Percentiles rank a stretch among this genome's conserved stretches.
Evolutionary conservation across 2,329 filamentous ascomycete species (phyloP).

Genomic region (Ramichloridium luteum): DNA sequence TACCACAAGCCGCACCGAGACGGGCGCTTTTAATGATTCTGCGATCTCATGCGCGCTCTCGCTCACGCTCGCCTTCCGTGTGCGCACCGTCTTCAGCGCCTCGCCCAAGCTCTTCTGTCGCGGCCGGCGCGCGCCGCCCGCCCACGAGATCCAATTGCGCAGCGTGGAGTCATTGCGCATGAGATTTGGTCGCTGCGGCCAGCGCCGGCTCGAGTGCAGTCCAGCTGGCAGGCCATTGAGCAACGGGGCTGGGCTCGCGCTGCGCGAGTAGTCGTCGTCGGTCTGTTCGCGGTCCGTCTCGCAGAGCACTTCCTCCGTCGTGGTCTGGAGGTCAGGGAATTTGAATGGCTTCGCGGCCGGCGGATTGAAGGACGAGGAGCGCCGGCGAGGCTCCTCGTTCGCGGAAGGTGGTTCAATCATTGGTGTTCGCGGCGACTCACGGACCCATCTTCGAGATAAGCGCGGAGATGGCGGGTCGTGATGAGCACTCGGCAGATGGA

Average conservation of each 20-base stretch:
- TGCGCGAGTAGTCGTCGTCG: constrained; percentile 13
- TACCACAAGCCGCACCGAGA: constrained; percentile 83
- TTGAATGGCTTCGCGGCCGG: constrained; percentile 11
- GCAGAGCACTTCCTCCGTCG: not conserved
- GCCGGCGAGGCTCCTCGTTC: constrained; percentile 15
- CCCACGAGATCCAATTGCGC: constrained; percentile 36
- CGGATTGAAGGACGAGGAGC: constrained; percentile 17
- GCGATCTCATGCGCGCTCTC: constrained; percentile 90
- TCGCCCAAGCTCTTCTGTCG: constrained; percentile 81
- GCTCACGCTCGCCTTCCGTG: constrained; percentile 71
- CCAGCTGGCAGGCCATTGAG: constrained; percentile 23
- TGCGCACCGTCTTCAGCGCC: constrained; percentile 72
- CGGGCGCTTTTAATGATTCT: constrained; percentile 75
- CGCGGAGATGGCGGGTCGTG: too few relatives aligned
- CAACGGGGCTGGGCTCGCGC: constrained; percentile 21
- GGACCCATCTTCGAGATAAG: too few relatives aligned
- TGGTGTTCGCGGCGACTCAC: too few relatives aligned
- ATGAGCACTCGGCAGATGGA: too few relatives aligned
- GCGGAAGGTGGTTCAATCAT: too few relatives aligned
- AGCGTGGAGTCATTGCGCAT: constrained; percentile 24
- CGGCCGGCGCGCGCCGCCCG: constrained; percentile 40
- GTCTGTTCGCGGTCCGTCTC: constrained; percentile 4
- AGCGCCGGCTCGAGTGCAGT: constrained; percentile 39
- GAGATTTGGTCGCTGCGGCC: constrained; percentile 42
- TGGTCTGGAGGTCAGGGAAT: constrained; percentile 7